These are phyloP conservation scores for Emmonsiellopsis sp. DNA, from an alignment of 2,329 filamentous ascomycete genomes.

Conservation along the genomic window DNA sequence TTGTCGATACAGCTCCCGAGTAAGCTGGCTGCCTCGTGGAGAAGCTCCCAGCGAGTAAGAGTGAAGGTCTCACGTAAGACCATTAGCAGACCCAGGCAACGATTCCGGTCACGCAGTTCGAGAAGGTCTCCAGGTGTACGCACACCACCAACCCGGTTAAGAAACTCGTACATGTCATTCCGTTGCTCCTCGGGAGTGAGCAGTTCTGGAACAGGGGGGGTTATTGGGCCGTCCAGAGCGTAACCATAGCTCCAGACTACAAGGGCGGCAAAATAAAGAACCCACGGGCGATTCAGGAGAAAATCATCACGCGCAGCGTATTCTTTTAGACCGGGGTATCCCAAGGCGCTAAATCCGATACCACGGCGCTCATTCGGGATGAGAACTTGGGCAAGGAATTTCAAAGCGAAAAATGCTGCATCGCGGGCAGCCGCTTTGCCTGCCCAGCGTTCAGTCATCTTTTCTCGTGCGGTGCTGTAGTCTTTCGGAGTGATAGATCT, in stretches of 20 bases:
- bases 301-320: slow-evolving; percentile 85
- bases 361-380: slow-evolving; percentile 45
- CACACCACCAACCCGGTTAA: slow-evolving; percentile 62
- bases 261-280: slow-evolving; percentile 82
- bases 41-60: slow-evolving; percentile 79
- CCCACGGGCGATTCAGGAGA: slow-evolving; percentile 86
- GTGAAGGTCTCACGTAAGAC: slow-evolving; percentile 73
- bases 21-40: slow-evolving; percentile 76
- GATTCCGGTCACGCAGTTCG: slow-evolving; percentile 64
- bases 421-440: slow-evolving; percentile 79
- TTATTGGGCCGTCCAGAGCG: slow-evolving; percentile 71
- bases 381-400: slow-evolving; percentile 78
- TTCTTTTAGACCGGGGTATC: slow-evolving; percentile 17
- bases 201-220: slow-evolving; percentile 38
- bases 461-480: slow-evolving; percentile 64
- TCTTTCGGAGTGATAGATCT: slow-evolving; percentile 76
- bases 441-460: slow-evolving; percentile 86
- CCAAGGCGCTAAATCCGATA: slow-evolving; percentile 4
- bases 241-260: slow-evolving; percentile 95
- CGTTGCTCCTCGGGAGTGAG: slow-evolving; percentile 56
- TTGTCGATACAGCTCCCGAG: slow-evolving; percentile 70
- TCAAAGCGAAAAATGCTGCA: slow-evolving; percentile 83
- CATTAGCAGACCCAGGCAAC: slow-evolving; percentile 70
- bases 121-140: slow-evolving; percentile 68
- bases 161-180: slow-evolving; percentile 68